phyloP scores from a whole-genome alignment of 108 stramenopile genomes.

The Fistulifera pelliculosa region DNA sequence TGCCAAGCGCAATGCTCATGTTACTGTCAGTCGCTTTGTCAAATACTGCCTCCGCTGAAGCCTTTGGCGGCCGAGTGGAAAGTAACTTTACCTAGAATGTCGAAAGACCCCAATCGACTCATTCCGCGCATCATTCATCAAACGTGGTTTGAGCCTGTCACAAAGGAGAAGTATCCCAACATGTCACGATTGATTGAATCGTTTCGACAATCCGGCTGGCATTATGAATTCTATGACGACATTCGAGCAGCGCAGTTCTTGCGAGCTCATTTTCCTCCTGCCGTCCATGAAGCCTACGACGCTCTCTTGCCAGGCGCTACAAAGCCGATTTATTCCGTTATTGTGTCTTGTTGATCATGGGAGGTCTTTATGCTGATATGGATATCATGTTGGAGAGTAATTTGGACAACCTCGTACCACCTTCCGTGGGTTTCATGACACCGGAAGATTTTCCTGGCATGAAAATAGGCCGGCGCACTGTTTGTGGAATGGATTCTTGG shows the following conservation, averaged over 20 bases:
- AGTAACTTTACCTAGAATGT: neutral
- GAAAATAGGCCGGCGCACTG: slow-evolving; percentile 11
- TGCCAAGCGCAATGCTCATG: slow-evolving; percentile 35
- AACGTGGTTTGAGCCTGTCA: slow-evolving; percentile 52
- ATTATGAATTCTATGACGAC: slow-evolving; percentile 55
- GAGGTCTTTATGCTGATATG: slow-evolving; percentile 63
- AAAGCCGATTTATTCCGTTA: slow-evolving; percentile 66
- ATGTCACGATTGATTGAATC: slow-evolving; percentile 36
- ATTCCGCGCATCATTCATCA: slow-evolving; percentile 58
- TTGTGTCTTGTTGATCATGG: slow-evolving; percentile 52
- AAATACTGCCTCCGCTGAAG: slow-evolving; percentile 42
- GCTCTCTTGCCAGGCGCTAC: slow-evolving; percentile 32
- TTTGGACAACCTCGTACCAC: slow-evolving; percentile 37
- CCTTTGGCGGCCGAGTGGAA: slow-evolving; percentile 7
- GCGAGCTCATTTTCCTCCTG: slow-evolving; percentile 44
- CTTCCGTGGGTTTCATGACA: slow-evolving; percentile 51
- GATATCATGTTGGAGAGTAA: slow-evolving; percentile 53
- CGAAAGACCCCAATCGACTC: neutral
- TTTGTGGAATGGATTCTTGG: slow-evolving; percentile 64
- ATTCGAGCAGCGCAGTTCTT: slow-evolving; percentile 37
- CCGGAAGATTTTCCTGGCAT: slow-evolving; percentile 49
- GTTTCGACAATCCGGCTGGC: slow-evolving; percentile 56
- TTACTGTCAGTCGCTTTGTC: slow-evolving; percentile 65
- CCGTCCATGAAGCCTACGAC: slow-evolving; percentile 52
- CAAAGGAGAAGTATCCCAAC: slow-evolving; percentile 33